Evolutionary conservation across 352 stramenopile genomes (phyloP), one percentile per base, ranked within the genome.

Genomic region (Globisporangium yorkense): DNA sequence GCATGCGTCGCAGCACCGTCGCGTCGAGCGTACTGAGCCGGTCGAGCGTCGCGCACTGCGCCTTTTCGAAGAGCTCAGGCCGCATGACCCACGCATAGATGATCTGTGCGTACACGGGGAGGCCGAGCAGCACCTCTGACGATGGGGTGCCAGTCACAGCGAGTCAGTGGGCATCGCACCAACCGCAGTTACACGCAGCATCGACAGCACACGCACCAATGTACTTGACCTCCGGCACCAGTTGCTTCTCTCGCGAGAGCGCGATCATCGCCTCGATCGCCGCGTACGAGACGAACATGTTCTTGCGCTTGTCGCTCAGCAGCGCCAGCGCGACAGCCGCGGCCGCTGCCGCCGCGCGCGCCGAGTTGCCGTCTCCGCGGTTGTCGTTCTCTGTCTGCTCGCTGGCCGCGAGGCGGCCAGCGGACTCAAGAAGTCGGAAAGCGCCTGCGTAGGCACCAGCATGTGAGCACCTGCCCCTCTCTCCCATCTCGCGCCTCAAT

Each of bases 11-110:
- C 20, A 83, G 46, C 5, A 81, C 64, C 40, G 35, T 57, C 10
- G 62, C 48, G 21, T 62, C 56, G 16, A 85, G 50, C 40, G 67
- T 67, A 27, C 68, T 84, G 53, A 85, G 70, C 24, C 73, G 62
- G 57, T 89, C 80, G 29, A 89, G 72, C 31, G 72, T 59, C 2
- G 59, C 59, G 39, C 88, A 52, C 50, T 88, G 77, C 1, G 75
- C 69, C 39, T 68, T 68, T 15, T 68, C 57, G 51, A 83, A 80
- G 24, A 80, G 49, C 13, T 86, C 67, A 40, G 65, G 72, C 20
- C 71, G 54, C 57, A 79, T 84, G 54, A 88, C 81, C 80, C 80
- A 89, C 52, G 67, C 75, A 65, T 87, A 66, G 41, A 89, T 84
- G 59, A 89, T 61, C 56, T 74, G 75, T 10, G 68, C 70, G 16